phyloP scores from a whole-genome alignment of 768 basidiomycete species.

The Tylopilus felleus region DNA sequence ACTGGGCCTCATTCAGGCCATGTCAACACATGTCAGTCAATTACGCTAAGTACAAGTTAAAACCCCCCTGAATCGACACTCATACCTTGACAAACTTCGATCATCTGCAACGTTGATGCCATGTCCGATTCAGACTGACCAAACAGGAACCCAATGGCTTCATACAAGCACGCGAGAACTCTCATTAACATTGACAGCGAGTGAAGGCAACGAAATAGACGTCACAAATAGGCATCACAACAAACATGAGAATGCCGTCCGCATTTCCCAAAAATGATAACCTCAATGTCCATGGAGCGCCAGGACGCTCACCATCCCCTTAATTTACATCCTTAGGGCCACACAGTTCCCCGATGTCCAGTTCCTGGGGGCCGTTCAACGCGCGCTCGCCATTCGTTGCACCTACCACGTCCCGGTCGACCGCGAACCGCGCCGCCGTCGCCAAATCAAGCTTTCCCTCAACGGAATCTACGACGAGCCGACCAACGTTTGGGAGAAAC shows the following conservation, averaged over 20 bases:
- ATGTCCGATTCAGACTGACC: too few species aligned
- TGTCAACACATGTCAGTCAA: too few species aligned
- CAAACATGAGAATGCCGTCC: too few species aligned
- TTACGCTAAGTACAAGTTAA: too few species aligned
- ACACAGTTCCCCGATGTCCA: conserved; percentile 50
- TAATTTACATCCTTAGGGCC: conserved; percentile 36
- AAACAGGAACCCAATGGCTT: not conserved
- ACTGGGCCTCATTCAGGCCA: too few species aligned
- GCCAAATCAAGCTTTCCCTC: conserved; percentile 56
- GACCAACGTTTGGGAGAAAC: conserved; percentile 86
- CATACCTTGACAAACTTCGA: too few species aligned
- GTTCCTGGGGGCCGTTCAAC: conserved; percentile 28
- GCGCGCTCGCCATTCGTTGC: conserved; percentile 21
- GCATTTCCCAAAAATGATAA: not conserved
- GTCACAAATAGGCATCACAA: not conserved
- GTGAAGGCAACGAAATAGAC: not conserved
- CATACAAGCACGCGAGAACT: not conserved
- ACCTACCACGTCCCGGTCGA: conserved; percentile 41
- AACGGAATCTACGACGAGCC: conserved; percentile 69
- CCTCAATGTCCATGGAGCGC: not conserved
- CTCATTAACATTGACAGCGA: not conserved
- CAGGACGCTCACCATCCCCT: not conserved
- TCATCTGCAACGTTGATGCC: too few species aligned
- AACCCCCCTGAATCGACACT: too few species aligned
- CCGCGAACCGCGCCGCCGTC: conserved; percentile 58